Percentiles rank a stretch among this genome's conserved stretches.
Evolutionary conservation across 257 asterid genomes (phyloP).

Genomic region (Capsicum pubescens): DNA sequence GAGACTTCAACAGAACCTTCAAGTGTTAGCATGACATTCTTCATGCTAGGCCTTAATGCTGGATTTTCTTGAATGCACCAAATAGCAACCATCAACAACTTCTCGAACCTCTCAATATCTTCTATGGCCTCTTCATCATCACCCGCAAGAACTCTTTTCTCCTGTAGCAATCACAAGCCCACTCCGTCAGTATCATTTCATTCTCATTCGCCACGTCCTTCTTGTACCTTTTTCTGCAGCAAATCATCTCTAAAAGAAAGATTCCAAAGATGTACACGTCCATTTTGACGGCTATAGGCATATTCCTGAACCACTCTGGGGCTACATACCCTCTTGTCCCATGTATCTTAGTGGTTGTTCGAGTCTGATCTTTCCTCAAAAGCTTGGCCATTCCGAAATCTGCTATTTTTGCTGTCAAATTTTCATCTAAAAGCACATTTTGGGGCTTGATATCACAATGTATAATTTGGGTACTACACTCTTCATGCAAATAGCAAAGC

Average conservation of each 20-base stretch:
- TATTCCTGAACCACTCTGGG: not conserved
- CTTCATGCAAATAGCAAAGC: conserved; percentile 46
- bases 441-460: conserved; percentile 29
- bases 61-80: no score
- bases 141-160: not conserved
- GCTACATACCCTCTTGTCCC: no score
- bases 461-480: conserved; percentile 44
- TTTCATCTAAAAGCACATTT: conserved; percentile 12
- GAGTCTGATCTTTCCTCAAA: not conserved
- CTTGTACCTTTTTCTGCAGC: not conserved
- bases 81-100: conserved; percentile 35
- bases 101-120: conserved; percentile 17
- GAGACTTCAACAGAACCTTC: no score
- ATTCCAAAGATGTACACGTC: not conserved
- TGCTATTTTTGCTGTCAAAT: not conserved
- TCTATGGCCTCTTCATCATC: not conserved
- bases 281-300: not conserved
- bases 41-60: no score
- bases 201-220: not conserved
- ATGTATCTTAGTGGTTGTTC: not conserved
- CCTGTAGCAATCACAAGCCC: not conserved
- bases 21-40: no score
- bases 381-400: conserved; percentile 13
- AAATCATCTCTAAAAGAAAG: not conserved
- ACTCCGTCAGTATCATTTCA: not conserved